Base-by-base conservation (phyloP, 163 green algal genomes). In the Scenedesmus sp. region DNA sequence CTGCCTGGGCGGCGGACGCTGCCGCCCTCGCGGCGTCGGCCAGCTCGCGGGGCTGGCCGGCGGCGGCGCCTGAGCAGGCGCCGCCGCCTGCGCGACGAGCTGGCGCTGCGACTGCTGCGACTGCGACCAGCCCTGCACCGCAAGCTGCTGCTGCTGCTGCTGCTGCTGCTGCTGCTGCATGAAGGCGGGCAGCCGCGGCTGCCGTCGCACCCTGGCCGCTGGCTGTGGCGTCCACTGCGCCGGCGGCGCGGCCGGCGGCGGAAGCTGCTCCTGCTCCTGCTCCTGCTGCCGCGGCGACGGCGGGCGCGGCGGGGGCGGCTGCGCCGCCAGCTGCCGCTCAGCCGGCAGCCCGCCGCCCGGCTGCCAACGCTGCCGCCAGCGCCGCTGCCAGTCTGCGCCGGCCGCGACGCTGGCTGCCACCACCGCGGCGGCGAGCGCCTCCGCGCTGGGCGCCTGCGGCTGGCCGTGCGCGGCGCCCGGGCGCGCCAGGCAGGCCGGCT, bases 131-230 rank as follows among this genome's bases (percentile, higher is more conserved):
- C 10, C 1, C 10, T 54, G 34, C 18, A 56, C 34, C 2, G 36
- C 34, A 34, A 36, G 36, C 9, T 70, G 62, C 7, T 57, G 62
- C 9, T 39, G 62, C 62, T 34, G 36, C 20, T n/a, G 24, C 3
- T 73, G 39, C 54, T 77, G 69, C 10, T 4, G 15, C 42, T 44
- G 15, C 22, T 53, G 9, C 20, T 15, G 67, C 51, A 76, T 64
- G 67, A 76, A 76, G 5, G 51, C 26, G 24, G 67, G 67, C 45
- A 76, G 50, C 2, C 67, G 50, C 26, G 67, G 67, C 29, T 50
- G 51, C 17, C 67, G 50, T 33, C 66, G 29, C 6, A 29, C 34
- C 64, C 56, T 39, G 56, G 15, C 28, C 28, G 14, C 39, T 6
- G 28, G 51, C 67, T 66, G 13, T 56, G n/a, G 34, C 54, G 33